Percentiles rank a stretch among this genome's conserved stretches.
Evolutionary conservation across 768 basidiomycete genomes (phyloP).

Genomic region (Podaxis sp.): DNA sequence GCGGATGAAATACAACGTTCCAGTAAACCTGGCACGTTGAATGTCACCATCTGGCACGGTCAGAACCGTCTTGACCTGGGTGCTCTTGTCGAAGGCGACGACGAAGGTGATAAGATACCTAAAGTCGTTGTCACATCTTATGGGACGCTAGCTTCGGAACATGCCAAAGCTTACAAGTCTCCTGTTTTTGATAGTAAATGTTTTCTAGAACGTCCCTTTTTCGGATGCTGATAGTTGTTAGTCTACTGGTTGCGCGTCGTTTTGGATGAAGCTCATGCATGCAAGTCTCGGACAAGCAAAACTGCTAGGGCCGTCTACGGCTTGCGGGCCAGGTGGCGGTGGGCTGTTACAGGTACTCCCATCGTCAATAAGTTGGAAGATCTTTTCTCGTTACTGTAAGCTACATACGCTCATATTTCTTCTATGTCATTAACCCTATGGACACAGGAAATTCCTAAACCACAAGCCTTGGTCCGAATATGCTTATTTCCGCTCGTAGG

Average conservation of each 20-base stretch:
- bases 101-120: conserved; percentile 46
- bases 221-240: conserved; percentile 27
- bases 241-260: conserved; percentile 83
- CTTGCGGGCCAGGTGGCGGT: conserved; percentile 73
- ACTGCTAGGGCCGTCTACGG: conserved; percentile 89
- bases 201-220: background rate
- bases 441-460: conserved; percentile 66
- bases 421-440: background rate
- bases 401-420: background rate
- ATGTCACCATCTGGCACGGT: conserved; percentile 83
- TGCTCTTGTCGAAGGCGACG: conserved; percentile 52
- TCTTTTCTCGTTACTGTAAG: conserved; percentile 78
- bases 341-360: conserved; percentile 95
- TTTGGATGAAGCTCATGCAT: conserved; percentile 93
- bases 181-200: conserved; percentile 71
- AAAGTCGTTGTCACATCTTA: conserved; percentile 92
- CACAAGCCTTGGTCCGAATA: conserved; percentile 82
- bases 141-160: conserved; percentile 88
- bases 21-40: conserved; percentile 66
- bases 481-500: conserved; percentile 87
- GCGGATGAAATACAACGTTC: conserved; percentile 87
- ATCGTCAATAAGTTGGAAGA: conserved; percentile 95
- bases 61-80: conserved; percentile 79
- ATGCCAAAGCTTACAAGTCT: conserved; percentile 57
- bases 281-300: conserved; percentile 86